Base-by-base conservation (phyloP, 2,329 filamentous ascomycete genomes). In the Fusarium anthophilum region DNA sequence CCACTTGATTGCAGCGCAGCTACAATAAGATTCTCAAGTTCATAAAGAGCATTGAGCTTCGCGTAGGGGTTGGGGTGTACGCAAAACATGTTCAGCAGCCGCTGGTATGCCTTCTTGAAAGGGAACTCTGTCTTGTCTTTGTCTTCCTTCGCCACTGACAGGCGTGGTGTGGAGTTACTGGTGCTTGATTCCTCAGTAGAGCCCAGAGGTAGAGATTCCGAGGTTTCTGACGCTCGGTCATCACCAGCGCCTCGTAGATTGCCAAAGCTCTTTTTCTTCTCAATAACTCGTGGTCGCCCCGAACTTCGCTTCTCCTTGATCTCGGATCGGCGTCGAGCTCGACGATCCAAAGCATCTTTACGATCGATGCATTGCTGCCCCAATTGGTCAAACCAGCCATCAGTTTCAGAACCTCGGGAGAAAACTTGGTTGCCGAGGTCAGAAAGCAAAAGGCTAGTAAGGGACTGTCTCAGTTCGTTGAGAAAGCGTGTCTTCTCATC, bases 361-460 rank as follows among this genome's bases (percentile, higher is more conserved):
- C 90, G 86, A 44, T 91, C 89, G 59, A 91, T 90, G 78, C 90
- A 92, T 73, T 92, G 86, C 75, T 92, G 89, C 6, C 91, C 90
- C 12, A 95, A 81, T 20, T 89, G 89, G 59, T 89, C 87, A 75
- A 98, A 96, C 93, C 96, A 98, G 7, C 87, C 87, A 81, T 98
- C 96, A 2, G 96, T 98, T 84, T 99, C 96, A 47, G 95, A 97
- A 7, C 96, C 96, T 57, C 90, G 90, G n/a, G 91, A 91, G 81
- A 97, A 96, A 3, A 98, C 92, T 37, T 94, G 89, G 45, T 92
- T 95, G 11, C 95, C 95, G 8, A 98, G 87, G 80, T 99, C 96
- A 56, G 96, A 98, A 32, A 98, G 84, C 5, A 98, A 84, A 24
- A 99, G 86, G 73, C 94, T 95, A 4, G 92, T 96, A 44, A 98